phyloP scores from a whole-genome alignment of 129 eudicot genomes.

The Flaveria sonorensis region DNA sequence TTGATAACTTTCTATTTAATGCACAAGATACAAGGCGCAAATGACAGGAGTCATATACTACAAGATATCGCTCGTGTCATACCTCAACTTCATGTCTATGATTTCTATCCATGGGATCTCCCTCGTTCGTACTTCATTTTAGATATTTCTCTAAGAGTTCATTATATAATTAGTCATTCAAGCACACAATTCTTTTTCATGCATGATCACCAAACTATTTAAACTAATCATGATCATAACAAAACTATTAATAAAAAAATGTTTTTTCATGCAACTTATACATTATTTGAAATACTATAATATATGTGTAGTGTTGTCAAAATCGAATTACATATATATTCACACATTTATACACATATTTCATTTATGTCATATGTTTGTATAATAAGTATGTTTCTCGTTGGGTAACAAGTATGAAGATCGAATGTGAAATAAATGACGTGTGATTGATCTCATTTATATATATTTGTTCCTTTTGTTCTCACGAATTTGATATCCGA shows the following conservation, averaged over 20 bases:
- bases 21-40: slow-evolving; percentile 43
- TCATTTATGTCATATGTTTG: background rate
- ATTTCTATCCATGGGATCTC: slow-evolving; percentile 53
- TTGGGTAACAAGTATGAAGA: no score
- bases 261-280: background rate
- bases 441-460: no score
- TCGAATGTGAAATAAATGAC: no score
- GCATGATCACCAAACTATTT: background rate
- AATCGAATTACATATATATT: background rate
- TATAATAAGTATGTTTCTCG: no score
- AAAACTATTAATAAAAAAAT: background rate
- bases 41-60: background rate
- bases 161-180: background rate
- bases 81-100: slow-evolving; percentile 46
- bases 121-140: slow-evolving; percentile 36
- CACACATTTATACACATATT: background rate
- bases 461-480: no score
- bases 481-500: no score
- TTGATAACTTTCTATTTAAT: slow-evolving; percentile 54
- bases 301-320: background rate
- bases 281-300: background rate
- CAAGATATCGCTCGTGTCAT: slow-evolving; percentile 41
- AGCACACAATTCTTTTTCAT: background rate
- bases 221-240: background rate
- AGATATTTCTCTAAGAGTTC: background rate